A percentile compares a stretch with the other conserved stretches of the same genome.
phyloP scores from a whole-genome alignment of 202 grass and related monocot genomes.

The Carex sylvatica region DNA sequence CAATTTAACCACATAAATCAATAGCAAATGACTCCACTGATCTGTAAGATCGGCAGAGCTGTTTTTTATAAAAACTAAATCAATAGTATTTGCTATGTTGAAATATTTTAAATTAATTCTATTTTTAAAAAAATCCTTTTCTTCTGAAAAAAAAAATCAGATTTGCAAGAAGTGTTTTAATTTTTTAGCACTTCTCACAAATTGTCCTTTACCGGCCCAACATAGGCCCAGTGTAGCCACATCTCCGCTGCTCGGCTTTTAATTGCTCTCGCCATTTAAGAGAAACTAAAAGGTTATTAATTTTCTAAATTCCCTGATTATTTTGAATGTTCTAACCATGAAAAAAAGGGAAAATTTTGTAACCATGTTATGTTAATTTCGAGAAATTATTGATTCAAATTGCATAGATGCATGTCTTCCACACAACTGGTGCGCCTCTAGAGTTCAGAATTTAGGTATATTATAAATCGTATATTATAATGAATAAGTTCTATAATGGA shows the following conservation, averaged over 20 bases:
- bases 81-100: too few relatives aligned
- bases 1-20: too few relatives aligned
- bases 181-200: neutral
- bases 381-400: neutral
- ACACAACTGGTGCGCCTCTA: neutral
- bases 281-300: neutral
- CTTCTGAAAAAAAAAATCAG: too few relatives aligned
- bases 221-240: neutral
- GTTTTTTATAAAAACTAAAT: too few relatives aligned
- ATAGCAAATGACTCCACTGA: too few relatives aligned
- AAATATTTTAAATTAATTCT: too few relatives aligned
- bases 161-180: neutral
- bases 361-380: neutral
- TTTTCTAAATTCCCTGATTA: neutral
- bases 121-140: too few relatives aligned
- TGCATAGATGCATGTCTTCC: neutral
- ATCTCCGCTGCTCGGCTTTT: neutral
- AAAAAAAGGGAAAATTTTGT: neutral
- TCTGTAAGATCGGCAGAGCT: too few relatives aligned
- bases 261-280: neutral
- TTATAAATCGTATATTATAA: neutral
- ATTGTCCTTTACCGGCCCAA: neutral
- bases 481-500: too few relatives aligned
- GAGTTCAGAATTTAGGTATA: neutral
- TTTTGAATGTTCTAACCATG: neutral